These are phyloP conservation scores for Erodium trifolium DNA, from an alignment of 441 rosid species.

Conservation along the genomic window DNA sequence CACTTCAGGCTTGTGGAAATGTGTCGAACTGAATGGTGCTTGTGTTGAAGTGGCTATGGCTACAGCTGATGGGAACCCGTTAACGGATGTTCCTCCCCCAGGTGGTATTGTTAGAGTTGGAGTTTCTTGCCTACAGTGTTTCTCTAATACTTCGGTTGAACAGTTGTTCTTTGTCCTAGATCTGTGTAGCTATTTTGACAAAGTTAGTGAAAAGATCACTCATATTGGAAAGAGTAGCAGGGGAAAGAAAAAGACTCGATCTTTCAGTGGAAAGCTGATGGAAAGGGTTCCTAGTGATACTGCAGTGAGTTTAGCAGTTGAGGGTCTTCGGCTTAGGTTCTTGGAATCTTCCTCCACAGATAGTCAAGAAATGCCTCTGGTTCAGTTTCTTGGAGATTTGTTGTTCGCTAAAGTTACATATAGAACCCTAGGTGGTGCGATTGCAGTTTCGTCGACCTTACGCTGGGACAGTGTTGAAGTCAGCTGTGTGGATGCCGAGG, in stretches of 20 bases:
- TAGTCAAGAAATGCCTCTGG: constrained; percentile 70
- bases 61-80: constrained; percentile 81
- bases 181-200: constrained; percentile 72
- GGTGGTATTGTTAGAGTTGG: constrained; percentile 88
- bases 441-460: constrained; percentile 76
- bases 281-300: constrained; percentile 96
- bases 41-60: constrained; percentile 77
- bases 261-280: constrained; percentile 48
- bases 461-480: constrained; percentile 75
- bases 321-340: constrained; percentile 71
- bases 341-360: constrained; percentile 56
- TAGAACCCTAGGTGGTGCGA: constrained; percentile 95
- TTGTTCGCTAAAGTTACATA: constrained; percentile 73
- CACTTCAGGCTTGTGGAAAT: constrained; percentile 60
- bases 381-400: constrained; percentile 76
- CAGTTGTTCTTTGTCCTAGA: constrained; percentile 90
- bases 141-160: constrained; percentile 88
- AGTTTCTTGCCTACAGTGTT: constrained; percentile 74
- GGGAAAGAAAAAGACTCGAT: constrained; percentile 28
- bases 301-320: constrained; percentile 66
- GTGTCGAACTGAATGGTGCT: constrained; percentile 70
- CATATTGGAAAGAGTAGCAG: constrained; percentile 56
- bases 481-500: constrained; percentile 70
- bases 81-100: constrained; percentile 82
- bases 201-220: constrained; percentile 68